Percentiles rank a stretch among this genome's conserved stretches.
Conservation (phyloP, 352 stramenopile genomes). For the Globisporangium irregulare region DNA sequence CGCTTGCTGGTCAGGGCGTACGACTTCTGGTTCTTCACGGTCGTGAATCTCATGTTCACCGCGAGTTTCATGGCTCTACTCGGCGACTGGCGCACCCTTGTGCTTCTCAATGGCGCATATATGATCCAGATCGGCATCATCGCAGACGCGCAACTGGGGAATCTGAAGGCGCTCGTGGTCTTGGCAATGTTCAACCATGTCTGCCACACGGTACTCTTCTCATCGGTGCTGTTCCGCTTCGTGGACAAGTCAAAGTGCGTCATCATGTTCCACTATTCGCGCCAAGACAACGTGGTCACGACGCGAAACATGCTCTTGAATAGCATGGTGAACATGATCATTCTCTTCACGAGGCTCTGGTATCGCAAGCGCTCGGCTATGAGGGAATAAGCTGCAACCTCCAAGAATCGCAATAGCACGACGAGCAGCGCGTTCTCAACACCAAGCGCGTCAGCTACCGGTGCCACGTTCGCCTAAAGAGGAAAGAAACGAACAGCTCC, state of each 20-base stretch:
- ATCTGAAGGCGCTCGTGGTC: conserved; percentile 21
- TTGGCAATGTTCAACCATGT: conserved; percentile 20
- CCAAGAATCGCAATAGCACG: not conserved
- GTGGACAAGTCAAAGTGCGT: conserved; percentile 19
- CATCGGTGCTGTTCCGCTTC: conserved; percentile 21
- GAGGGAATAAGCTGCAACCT: not conserved
- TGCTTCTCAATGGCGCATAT: conserved; percentile 18
- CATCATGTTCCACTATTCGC: conserved; percentile 17
- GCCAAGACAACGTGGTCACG: conserved; percentile 15
- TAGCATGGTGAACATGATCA: conserved; percentile 24
- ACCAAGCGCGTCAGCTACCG: conserved; percentile 28
- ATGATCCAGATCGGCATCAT: conserved; percentile 31
- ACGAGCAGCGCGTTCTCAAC: conserved; percentile 20
- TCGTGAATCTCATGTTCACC: conserved; percentile 28
- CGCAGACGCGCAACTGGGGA: conserved; percentile 23
- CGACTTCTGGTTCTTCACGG: conserved; percentile 34
- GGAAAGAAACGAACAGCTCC: not conserved
- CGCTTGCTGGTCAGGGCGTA: conserved; percentile 26
- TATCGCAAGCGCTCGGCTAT: conserved; percentile 26
- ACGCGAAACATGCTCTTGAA: conserved; percentile 30
- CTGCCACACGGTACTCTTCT: conserved; percentile 18
- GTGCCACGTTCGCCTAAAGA: conserved; percentile 17
- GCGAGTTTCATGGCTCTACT: conserved; percentile 21
- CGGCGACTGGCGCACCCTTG: conserved; percentile 21
- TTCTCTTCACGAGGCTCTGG: conserved; percentile 27